Percentiles rank a stretch among this genome's conserved stretches.
Evolutionary conservation across 1,139 yeast genomes (phyloP).

Genomic region (Pichia kudriavzevii): DNA sequence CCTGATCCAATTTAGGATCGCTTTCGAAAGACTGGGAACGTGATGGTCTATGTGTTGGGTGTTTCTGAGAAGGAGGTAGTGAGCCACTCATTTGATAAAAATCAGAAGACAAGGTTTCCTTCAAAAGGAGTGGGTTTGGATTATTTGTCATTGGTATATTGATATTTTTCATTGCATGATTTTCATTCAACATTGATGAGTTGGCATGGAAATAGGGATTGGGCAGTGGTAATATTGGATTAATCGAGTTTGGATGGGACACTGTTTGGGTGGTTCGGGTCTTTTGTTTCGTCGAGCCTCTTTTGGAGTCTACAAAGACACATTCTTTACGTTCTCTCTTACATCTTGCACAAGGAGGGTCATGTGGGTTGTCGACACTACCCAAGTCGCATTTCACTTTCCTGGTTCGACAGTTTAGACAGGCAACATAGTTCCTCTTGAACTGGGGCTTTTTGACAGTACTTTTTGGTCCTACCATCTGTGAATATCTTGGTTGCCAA

Average conservation of each 20-base stretch:
- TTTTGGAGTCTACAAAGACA: constrained; percentile 57
- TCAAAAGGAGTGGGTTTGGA: too few species aligned
- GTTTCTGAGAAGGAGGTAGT: too few species aligned
- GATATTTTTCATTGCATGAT: neutral
- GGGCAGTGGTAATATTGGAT: constrained; percentile 12
- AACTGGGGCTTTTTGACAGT: constrained; percentile 27
- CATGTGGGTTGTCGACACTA: constrained; percentile 60
- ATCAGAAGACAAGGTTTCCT: too few species aligned
- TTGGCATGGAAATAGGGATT: constrained; percentile 10
- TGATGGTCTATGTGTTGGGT: too few species aligned
- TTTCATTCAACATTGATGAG: neutral
- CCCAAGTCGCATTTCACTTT: constrained; percentile 85
- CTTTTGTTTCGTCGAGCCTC: too few species aligned
- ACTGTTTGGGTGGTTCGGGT: neutral
- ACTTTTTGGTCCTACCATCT: constrained; percentile 5
- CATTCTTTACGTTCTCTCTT: constrained; percentile 75
- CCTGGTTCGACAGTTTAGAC: constrained; percentile 73
- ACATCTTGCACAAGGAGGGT: constrained; percentile 84
- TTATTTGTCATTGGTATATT: too few species aligned
- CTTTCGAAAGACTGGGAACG: too few species aligned
- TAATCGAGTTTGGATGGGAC: constrained; percentile 2
- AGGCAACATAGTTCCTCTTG: constrained; percentile 70
- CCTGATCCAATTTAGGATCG: too few species aligned
- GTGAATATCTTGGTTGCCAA: too few species aligned
- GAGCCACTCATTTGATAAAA: too few species aligned